These are phyloP conservation scores for Lactarius evosmus DNA, from an alignment of 768 basidiomycete species.

Conservation along the genomic window DNA sequence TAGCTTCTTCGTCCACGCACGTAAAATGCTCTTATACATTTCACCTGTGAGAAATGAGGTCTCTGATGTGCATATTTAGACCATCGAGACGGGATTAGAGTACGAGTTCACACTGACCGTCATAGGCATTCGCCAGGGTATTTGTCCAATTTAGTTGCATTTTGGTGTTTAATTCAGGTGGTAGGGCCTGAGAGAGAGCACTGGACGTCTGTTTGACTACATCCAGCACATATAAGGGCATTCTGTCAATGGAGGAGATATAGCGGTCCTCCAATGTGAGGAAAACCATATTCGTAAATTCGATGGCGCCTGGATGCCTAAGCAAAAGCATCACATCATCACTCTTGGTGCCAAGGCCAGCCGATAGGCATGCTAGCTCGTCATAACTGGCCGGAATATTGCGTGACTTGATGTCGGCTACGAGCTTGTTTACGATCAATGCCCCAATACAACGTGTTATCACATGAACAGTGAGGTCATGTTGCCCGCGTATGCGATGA, in stretches of 20 bases:
- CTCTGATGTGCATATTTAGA: no score
- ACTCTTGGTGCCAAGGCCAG: not conserved
- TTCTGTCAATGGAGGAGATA: not conserved
- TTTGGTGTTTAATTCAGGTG: no score
- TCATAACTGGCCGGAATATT: not conserved
- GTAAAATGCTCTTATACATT: no score
- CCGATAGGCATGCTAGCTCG: not conserved
- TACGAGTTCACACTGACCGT: no score
- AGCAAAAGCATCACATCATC: not conserved
- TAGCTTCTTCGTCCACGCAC: no score
- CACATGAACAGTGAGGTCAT: fast-evolving
- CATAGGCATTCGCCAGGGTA: no score
- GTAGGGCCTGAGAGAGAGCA: not conserved
- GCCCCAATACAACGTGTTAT: not conserved
- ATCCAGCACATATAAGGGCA: not conserved
- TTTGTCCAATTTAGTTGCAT: no score
- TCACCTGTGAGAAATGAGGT: no score
- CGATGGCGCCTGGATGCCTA: not conserved
- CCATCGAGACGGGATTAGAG: no score
- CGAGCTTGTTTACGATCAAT: not conserved
- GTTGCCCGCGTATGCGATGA: not conserved
- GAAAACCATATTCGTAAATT: not conserved
- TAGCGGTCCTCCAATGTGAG: not conserved
- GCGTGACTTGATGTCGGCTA: not conserved
- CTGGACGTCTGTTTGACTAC: not conserved